These are phyloP conservation scores for Pleodorina starrii DNA, from an alignment of 139 green algal genomes.

Conservation along the genomic window DNA sequence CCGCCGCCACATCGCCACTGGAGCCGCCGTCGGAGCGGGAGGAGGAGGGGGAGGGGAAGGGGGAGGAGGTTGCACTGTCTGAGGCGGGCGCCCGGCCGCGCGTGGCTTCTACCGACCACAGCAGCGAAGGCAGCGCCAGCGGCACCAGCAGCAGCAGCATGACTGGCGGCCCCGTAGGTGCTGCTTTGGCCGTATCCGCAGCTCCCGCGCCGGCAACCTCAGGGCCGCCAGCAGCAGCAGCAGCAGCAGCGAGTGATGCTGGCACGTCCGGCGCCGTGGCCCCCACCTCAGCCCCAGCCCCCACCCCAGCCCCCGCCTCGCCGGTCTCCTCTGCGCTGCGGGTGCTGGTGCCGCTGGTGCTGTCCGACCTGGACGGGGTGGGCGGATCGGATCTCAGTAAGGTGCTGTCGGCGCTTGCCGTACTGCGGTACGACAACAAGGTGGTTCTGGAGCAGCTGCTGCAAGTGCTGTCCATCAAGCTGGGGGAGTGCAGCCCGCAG, in stretches of 20 bases:
- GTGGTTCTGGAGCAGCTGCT: conserved; percentile 30
- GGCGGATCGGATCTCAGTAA: not conserved
- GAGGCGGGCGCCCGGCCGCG: too few species aligned
- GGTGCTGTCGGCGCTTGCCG: conserved; percentile 18
- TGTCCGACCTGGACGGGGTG: not conserved
- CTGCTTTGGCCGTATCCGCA: too few species aligned
- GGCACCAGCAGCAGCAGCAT: not conserved
- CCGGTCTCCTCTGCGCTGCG: not conserved
- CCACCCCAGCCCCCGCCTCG: not conserved
- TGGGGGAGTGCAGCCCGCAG: conserved; percentile 32
- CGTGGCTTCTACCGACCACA: not conserved
- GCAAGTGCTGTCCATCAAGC: not conserved
- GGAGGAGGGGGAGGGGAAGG: too few species aligned
- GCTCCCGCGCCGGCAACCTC: too few species aligned
- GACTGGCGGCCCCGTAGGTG: too few species aligned
- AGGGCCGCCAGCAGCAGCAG: not conserved
- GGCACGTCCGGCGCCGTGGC: too few species aligned
- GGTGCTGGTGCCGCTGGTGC: not conserved
- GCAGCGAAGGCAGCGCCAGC: not conserved
- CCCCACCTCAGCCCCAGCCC: not conserved
- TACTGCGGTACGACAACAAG: conserved; percentile 20
- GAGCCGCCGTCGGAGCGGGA: too few species aligned
- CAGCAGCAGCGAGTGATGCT: not conserved
- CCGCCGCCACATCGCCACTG: not conserved
- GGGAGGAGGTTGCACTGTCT: too few species aligned